Conservation (phyloP, 345 rosid genomes). For the Eucalyptus shirleyi region DNA sequence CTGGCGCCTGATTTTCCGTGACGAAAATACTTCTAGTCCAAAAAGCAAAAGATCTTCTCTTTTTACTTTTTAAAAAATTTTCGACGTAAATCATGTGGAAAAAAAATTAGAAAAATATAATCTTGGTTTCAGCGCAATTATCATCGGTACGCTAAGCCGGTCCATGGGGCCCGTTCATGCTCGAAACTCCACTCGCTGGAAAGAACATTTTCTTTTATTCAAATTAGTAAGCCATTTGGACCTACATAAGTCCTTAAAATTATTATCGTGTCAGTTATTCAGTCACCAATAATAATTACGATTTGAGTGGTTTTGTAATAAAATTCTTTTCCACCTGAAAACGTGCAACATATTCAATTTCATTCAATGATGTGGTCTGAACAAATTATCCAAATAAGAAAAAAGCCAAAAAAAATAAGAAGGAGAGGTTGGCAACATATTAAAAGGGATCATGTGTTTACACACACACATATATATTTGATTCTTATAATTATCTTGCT, state of each 20-base stretch:
- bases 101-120: neutral
- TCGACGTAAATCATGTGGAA: neutral
- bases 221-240: neutral
- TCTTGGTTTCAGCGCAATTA: neutral
- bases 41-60: neutral
- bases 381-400: neutral
- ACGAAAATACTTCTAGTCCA: neutral
- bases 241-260: too few relatives aligned
- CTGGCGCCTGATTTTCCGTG: neutral
- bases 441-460: neutral
- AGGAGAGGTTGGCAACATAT: neutral
- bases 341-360: neutral
- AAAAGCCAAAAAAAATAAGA: neutral
- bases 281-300: too few relatives aligned
- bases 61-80: neutral
- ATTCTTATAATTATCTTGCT: neutral
- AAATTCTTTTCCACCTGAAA: neutral
- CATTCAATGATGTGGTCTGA: neutral
- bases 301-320: neutral
- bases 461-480: neutral
- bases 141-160: neutral
- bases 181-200: neutral
- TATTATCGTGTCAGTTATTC: neutral
- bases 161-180: neutral
- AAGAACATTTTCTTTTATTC: neutral